Conservation (phyloP, 2,329 filamentous ascomycete species). For the Ophiostoma tasmaniense region DNA sequence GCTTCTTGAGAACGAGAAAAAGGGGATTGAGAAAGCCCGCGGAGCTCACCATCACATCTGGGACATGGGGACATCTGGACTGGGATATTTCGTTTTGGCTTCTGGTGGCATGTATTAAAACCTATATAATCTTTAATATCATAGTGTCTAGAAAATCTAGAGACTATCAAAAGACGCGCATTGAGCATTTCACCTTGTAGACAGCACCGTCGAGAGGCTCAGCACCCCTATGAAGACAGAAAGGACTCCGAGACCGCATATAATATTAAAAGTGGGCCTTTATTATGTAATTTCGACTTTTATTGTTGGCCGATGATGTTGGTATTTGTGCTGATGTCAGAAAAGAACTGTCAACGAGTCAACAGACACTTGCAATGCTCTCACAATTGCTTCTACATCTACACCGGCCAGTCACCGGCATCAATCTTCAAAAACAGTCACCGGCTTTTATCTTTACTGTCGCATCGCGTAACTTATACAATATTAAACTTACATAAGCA, state of each 20-base stretch:
- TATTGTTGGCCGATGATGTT: not conserved
- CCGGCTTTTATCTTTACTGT: not conserved
- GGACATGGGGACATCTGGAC: not conserved
- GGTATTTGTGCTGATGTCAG: not conserved
- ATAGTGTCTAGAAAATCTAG: not conserved
- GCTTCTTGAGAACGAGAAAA: too few species aligned
- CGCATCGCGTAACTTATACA: not conserved
- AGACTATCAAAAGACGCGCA: not conserved
- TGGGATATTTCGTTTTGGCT: not conserved
- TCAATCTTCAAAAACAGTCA: not conserved
- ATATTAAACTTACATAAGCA: not conserved
- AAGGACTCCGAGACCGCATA: not conserved
- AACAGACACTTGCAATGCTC: too few species aligned
- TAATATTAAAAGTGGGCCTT: not conserved
- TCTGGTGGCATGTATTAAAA: not conserved
- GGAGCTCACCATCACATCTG: not conserved
- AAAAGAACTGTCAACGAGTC: not conserved
- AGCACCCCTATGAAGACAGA: not conserved
- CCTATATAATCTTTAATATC: not conserved
- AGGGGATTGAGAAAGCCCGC: not conserved
- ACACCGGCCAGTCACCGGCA: not conserved
- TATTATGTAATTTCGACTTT: not conserved
- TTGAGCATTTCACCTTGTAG: too few species aligned
- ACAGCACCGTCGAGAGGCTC: too few species aligned
- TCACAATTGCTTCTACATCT: not conserved